phyloP scores from a whole-genome alignment of 495 filamentous ascomycete genomes.

The Cercophora scortea region DNA sequence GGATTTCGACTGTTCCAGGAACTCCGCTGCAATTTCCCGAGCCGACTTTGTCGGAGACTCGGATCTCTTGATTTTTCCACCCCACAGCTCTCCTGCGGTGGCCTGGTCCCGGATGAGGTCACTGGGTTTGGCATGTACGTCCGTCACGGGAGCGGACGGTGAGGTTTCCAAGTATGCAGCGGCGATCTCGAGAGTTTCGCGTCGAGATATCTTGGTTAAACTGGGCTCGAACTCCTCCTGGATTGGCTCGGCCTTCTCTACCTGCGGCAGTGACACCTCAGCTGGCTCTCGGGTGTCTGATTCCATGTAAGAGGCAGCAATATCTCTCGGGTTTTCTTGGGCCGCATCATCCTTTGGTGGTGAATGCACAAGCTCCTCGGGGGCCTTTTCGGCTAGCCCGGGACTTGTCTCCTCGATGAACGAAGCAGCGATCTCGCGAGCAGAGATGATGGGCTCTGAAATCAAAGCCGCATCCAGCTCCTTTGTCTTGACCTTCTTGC shows the following conservation, averaged over 20 bases:
- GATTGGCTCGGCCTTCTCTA: not conserved
- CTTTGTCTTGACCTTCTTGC: slow-evolving; percentile 29
- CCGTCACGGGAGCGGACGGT: not conserved
- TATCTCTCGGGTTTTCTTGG: slow-evolving; percentile 10
- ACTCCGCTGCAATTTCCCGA: slow-evolving; percentile 5
- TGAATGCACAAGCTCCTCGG: not conserved
- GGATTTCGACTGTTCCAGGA: slow-evolving; percentile 2
- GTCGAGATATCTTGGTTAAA: not conserved
- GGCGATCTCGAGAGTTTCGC: slow-evolving; percentile 2
- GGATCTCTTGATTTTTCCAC: not conserved
- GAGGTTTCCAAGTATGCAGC: slow-evolving; percentile 3
- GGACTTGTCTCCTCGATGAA: slow-evolving; percentile 2
- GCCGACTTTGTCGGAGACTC: not conserved
- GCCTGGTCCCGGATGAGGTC: not conserved
- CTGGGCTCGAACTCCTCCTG: too few relatives aligned
- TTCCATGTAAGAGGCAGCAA: slow-evolving; percentile 17
- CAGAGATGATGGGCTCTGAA: slow-evolving; percentile 5
- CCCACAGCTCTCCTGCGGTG: not conserved
- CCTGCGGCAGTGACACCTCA: not conserved
- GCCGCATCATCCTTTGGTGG: not conserved
- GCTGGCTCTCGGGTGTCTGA: not conserved
- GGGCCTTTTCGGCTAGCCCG: not conserved
- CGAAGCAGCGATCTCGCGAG: slow-evolving; percentile 7
- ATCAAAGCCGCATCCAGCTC: slow-evolving; percentile 9
- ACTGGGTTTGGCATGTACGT: not conserved